phyloP scores from a whole-genome alignment of 768 basidiomycete genomes.

The Tricholomella constricta region DNA sequence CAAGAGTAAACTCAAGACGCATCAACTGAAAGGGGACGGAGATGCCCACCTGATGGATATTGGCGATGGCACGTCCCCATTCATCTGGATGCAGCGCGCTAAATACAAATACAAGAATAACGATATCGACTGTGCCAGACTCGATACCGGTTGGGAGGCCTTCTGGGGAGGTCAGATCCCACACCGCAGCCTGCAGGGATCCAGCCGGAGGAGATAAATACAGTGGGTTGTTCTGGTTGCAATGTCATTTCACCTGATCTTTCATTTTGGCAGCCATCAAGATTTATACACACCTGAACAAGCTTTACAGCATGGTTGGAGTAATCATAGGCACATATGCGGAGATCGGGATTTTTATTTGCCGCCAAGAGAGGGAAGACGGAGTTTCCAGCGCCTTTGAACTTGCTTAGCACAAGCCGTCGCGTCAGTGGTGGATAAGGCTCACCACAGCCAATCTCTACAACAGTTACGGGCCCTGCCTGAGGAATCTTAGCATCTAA shows the following conservation, averaged over 20 bases:
- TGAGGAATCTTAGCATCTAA: slow-evolving; percentile 30
- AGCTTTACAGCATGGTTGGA: slow-evolving; percentile 86
- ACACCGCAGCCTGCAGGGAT: slow-evolving; percentile 76
- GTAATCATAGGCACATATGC: slow-evolving; percentile 86
- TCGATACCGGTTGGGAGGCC: slow-evolving; percentile 64
- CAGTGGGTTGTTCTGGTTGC: slow-evolving; percentile 62
- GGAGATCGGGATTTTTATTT: slow-evolving; percentile 79
- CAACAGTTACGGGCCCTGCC: slow-evolving; percentile 77
- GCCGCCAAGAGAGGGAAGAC: slow-evolving; percentile 84
- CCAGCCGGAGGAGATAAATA: slow-evolving; percentile 72
- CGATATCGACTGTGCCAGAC: slow-evolving; percentile 78
- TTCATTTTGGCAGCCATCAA: not conserved
- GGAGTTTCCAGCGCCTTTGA: slow-evolving; percentile 88
- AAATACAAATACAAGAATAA: slow-evolving; percentile 92
- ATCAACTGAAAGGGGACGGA: not conserved
- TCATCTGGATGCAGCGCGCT: slow-evolving; percentile 93
- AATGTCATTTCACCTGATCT: slow-evolving; percentile 5
- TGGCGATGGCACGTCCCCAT: slow-evolving; percentile 82
- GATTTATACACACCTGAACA: slow-evolving; percentile 62
- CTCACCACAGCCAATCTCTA: slow-evolving; percentile 91
- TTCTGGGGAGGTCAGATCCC: slow-evolving; percentile 79
- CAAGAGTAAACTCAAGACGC: not conserved
- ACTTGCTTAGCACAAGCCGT: not conserved
- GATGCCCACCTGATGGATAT: slow-evolving; percentile 67
- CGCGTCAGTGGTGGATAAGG: not conserved